Evolutionary conservation across 495 filamentous ascomycete species (phyloP), one percentile per base, ranked within the genome.

Genomic region (Gamarada debralockiae): DNA sequence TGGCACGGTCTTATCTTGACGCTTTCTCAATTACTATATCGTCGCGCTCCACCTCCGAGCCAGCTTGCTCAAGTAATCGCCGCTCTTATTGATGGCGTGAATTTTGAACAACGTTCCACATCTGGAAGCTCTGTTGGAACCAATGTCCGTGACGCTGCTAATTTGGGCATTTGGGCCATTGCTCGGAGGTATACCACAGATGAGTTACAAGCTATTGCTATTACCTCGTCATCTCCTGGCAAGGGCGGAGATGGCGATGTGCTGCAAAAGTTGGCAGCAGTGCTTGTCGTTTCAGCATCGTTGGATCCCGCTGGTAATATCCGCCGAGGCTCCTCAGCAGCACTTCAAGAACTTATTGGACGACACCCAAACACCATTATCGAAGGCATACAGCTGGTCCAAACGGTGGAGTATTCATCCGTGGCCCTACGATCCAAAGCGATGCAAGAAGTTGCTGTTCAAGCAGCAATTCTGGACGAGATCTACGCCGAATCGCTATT

Each of bases 1-100:
- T 99, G 93, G 93, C 93, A 99, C 61, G 93, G 93, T 4, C 65
- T 95, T 31, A 88, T 90, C 50, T 77, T 99, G 10, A 92, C 92
- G 0, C 72, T 99, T 1, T 84, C 89, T 0, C 89, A 97, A 65
- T 70, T 93, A 3, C 70, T 97, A 1, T 95, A 91, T 64, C 83
- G 87, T 47, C 81, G 81, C 24, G 87, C 89, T 4, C 81, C 87
- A 6, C 84, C 89, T 2, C 69, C 76, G 1, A 69, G 74, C 22
- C 81, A 85, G 37, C 73, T 97, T 4, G 70, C 80, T 0, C 77
- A 84, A 27, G 84, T 93, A 37, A 70, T 95, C 0, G 80, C 82
- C 44, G 78, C 83, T 1, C 75, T 97, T 38, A 63, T 90, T 1
- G 73, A 82, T 48, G 90, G 87, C 0, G 75, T 97, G 38, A 79